A percentile compares a stretch with the other conserved stretches of the same genome.
Evolutionary conservation across 768 basidiomycete genomes (phyloP).

Genomic region (Russula olivacea): DNA sequence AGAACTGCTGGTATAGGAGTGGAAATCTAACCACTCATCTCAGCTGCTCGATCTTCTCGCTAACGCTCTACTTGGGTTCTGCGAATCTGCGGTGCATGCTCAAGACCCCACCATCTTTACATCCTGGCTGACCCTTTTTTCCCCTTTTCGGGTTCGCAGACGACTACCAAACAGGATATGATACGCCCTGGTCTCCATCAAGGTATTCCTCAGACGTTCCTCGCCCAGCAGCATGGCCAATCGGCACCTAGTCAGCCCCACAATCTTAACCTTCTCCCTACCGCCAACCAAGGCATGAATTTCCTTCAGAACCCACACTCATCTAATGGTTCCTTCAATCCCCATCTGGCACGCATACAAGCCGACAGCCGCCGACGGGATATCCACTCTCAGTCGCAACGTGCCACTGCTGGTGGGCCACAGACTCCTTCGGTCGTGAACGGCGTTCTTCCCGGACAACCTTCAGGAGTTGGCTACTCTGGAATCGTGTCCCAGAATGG

Average conservation of each 20-base stretch:
- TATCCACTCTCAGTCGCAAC: constrained; percentile 7
- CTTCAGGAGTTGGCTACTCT: constrained; percentile 18
- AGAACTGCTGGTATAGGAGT: constrained; percentile 17
- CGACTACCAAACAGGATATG: constrained; percentile 51
- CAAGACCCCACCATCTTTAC: constrained; percentile 24
- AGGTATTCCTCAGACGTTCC: constrained; percentile 34
- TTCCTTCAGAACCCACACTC: constrained; percentile 30
- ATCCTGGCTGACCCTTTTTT: constrained; percentile 17
- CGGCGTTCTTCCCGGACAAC: constrained; percentile 23
- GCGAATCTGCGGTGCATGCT: constrained; percentile 25
- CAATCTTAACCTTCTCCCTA: constrained; percentile 37
- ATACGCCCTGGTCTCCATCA: constrained; percentile 42
- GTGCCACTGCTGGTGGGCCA: constrained; percentile 12
- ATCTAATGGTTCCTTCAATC: constrained; percentile 14
- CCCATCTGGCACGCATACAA: constrained; percentile 5
- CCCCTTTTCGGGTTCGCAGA: constrained; percentile 29
- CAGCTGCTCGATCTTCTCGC: constrained; percentile 22
- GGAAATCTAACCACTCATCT: constrained; percentile 26
- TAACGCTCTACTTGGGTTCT: constrained; percentile 20
- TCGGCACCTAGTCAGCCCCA: constrained; percentile 35
- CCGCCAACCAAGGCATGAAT: constrained; percentile 30
- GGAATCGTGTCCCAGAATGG: constrained; percentile 14
- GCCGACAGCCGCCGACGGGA: constrained; percentile 6
- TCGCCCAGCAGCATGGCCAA: constrained; percentile 37
- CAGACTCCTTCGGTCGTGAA: constrained; percentile 15